These are phyloP conservation scores for Hamamelis virginiana DNA, from an alignment of 164 flowering plant genomes.

Conservation along the genomic window DNA sequence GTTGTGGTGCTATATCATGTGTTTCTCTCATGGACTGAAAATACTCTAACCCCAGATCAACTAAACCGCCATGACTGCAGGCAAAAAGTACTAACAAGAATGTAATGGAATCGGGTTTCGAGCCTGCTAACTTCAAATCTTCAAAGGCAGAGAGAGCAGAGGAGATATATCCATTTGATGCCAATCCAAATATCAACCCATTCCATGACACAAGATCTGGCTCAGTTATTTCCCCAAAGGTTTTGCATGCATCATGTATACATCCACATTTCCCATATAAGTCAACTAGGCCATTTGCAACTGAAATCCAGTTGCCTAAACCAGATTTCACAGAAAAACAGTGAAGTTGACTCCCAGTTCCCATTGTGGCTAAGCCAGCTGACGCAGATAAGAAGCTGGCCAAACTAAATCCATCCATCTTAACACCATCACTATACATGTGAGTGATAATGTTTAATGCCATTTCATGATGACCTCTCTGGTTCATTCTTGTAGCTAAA, in stretches of 20 bases:
- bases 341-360: slow-evolving; percentile 57
- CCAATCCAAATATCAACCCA: slow-evolving; percentile 54
- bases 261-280: slow-evolving; percentile 61
- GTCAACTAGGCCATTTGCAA: slow-evolving; percentile 50
- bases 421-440: slow-evolving; percentile 37
- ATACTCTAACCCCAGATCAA: slow-evolving; percentile 46
- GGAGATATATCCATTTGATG: slow-evolving; percentile 42
- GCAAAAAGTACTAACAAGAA: slow-evolving; percentile 49
- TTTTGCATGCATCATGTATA: slow-evolving; percentile 33
- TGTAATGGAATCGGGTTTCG: slow-evolving; percentile 51
- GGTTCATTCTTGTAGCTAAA: slow-evolving; percentile 49
- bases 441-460: slow-evolving; percentile 34
- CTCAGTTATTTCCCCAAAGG: slow-evolving; percentile 36
- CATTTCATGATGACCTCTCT: slow-evolving; percentile 43
- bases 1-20: slow-evolving; percentile 31
- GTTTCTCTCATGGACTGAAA: slow-evolving; percentile 41
- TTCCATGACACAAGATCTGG: slow-evolving; percentile 66
- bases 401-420: slow-evolving; percentile 47
- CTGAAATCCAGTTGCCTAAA: slow-evolving; percentile 32
- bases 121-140: slow-evolving; percentile 49
- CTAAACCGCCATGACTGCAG: slow-evolving; percentile 60
- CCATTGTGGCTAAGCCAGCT: slow-evolving; percentile 38
- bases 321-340: slow-evolving; percentile 49
- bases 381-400: slow-evolving; percentile 58
- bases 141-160: slow-evolving; percentile 53